Evolutionary conservation across 2,329 filamentous ascomycete genomes (phyloP).

Genomic region (Daldinia sp.): DNA sequence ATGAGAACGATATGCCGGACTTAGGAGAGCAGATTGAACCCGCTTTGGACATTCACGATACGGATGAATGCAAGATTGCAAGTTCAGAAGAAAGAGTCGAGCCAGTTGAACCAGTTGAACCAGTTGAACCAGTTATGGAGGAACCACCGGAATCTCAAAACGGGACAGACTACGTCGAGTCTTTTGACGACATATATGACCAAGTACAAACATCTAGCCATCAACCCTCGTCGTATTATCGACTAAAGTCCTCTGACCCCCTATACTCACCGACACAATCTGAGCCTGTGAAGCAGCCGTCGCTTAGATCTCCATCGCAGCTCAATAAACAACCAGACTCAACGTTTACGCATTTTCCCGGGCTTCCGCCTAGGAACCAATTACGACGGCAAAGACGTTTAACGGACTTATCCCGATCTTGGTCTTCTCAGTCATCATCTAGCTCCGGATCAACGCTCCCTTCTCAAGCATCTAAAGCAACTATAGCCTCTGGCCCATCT

Average conservation of each 20-base stretch:
- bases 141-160: not conserved
- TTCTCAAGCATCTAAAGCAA: not conserved
- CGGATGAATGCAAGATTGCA: slow-evolving; percentile 30
- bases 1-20: not conserved
- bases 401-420: not conserved
- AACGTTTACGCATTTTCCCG: not conserved
- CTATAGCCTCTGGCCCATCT: not conserved
- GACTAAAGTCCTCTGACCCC: not conserved
- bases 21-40: slow-evolving; percentile 3
- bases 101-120: not conserved
- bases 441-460: not conserved
- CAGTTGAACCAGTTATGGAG: too few species aligned
- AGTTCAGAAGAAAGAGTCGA: not conserved
- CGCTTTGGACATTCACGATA: slow-evolving; percentile 16
- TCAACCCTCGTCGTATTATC: not conserved
- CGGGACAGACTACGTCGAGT: not conserved
- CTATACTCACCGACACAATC: not conserved
- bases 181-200: not conserved
- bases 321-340: not conserved
- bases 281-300: not conserved
- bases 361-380: not conserved
- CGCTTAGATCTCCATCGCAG: not conserved
- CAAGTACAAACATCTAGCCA: not conserved
- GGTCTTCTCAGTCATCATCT: not conserved
- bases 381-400: not conserved